Evolutionary conservation across 768 basidiomycete species (phyloP), one percentile per base, ranked within the genome.

Genomic region (Postia placenta): DNA sequence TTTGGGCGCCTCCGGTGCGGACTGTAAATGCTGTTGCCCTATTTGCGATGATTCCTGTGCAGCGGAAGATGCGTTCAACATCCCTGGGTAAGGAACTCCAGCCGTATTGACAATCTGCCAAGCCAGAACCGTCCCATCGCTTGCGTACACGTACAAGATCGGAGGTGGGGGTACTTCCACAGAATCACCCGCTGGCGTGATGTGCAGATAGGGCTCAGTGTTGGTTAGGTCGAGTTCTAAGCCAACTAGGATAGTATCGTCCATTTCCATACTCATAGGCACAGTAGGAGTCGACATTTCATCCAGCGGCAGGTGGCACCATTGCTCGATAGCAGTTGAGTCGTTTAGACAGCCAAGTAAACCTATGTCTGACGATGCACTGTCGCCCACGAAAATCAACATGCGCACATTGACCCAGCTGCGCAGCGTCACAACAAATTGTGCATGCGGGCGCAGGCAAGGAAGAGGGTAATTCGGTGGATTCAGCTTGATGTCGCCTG

Each of bases 51-150:
- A n/a, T n/a, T n/a, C n/a, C n/a, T n/a, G n/a, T n/a, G n/a, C n/a
- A n/a, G n/a, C n/a, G n/a, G n/a, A 42, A 17, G 48, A 39, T 39
- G 42, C 19, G 45, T 14, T 57, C 5, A 73, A 60, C 74, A 88
- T 79, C 24, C 79, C 79, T 36, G 72, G 67, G 58, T 88, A 90
- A 6, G 74, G 68, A 15, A 56, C 63, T 1, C 70, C 73, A 36
- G 74, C 75, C 6, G 71, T 67, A 59, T 84, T 79, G 30, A 86
- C 76, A 19, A 85, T 59, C 60, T 81, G 71, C 87, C 88, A 92
- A 3, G 73, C 88, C 42, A 81, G 75, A 20, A 92, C 47, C 0
- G 87, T 86, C 17, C 88, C 88, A 58, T 92, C 88, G 47, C 81
- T 87, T 11, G 86, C 73, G 63, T 87, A 90, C 2, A 79, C 82